Base-by-base conservation (phyloP, 2,329 filamentous ascomycete species). In the Ophiocordyceps sinensis region DNA sequence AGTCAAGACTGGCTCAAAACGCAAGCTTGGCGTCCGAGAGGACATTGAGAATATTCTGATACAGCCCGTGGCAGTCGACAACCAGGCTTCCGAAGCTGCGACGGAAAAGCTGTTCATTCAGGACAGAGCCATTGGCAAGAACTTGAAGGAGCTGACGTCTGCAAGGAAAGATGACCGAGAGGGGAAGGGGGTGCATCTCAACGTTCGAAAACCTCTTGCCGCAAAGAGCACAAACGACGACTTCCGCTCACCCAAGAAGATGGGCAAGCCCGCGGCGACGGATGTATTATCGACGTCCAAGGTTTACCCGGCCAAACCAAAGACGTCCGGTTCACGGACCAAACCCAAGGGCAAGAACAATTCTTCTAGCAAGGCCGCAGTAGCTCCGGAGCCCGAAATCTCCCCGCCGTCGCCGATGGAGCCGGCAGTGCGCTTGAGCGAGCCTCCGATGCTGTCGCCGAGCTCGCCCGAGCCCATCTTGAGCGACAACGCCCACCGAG, bases 151-250 rank as follows among this genome's bases (percentile, higher is more conserved):
- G 34, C 51, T 69, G 6, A 53, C 67, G 6, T 55, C 51, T 29
- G 56, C 60, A 41, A 63, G 60, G 41, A 67, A 62, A 42, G 67
- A 70, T n/a, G 49, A 49, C 4, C 56, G 56, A 39, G 57, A 62
- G 37, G 57, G 51, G 37, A 46, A 53, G 9, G 51, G 53, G n/a
- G 44, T 50, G 1, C 43, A 48, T 7, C 49, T 53, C 11, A 52
- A 53, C 19, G 47, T 55, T 30, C 66, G 73, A 39, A 71, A 65
- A 43, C 69, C 73, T 1, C 59, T 78, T 11, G 60, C 66, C 8
- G 62, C 64, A 37, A 81, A 80, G 58, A 80, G 64, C 57, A 70
- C 72, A 14, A 79, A 79, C 50, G 66, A 75, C 42, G 68, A 73
- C 47, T 52, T 81, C 36, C 62, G 64, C 28, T 79, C 77, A 2